phyloP scores from a whole-genome alignment of 140 eudicot species.

The Flaveria floridana region DNA sequence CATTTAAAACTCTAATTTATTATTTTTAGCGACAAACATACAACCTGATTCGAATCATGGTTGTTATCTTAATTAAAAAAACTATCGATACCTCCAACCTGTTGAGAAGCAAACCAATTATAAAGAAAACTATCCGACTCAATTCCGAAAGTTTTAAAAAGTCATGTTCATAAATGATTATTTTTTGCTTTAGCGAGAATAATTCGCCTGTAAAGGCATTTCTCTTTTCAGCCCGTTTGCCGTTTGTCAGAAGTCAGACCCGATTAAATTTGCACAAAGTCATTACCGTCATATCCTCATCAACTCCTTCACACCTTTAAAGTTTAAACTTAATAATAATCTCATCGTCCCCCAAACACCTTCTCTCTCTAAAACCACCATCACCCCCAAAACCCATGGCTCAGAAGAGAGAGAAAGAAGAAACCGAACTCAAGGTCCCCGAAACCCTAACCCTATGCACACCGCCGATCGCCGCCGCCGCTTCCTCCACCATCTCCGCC shows the following conservation, averaged over 20 bases:
- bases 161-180: not conserved
- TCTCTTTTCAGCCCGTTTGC: slow-evolving; percentile 5
- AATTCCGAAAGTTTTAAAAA: no score
- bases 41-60: no score
- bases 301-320: slow-evolving; percentile 25
- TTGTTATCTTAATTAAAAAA: no score
- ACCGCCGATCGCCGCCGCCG: slow-evolving; percentile 34
- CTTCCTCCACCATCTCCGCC: slow-evolving; percentile 34
- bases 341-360: slow-evolving; percentile 12
- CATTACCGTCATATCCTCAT: slow-evolving; percentile 8
- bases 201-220: slow-evolving; percentile 17
- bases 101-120: no score
- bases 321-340: slow-evolving; percentile 24
- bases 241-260: slow-evolving; percentile 24
- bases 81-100: no score
- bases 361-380: slow-evolving; percentile 31
- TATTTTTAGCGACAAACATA: no score
- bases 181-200: slow-evolving; percentile 1
- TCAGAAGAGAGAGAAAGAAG: slow-evolving; percentile 61
- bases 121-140: no score
- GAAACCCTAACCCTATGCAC: slow-evolving; percentile 42
- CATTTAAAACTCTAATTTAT: no score
- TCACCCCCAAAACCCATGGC: slow-evolving; percentile 40
- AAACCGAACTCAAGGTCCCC: slow-evolving; percentile 63
- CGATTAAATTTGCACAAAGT: slow-evolving; percentile 12